These are phyloP conservation scores for Tilletia caries DNA, from an alignment of 1,284 basidiomycete genomes.

Conservation along the genomic window DNA sequence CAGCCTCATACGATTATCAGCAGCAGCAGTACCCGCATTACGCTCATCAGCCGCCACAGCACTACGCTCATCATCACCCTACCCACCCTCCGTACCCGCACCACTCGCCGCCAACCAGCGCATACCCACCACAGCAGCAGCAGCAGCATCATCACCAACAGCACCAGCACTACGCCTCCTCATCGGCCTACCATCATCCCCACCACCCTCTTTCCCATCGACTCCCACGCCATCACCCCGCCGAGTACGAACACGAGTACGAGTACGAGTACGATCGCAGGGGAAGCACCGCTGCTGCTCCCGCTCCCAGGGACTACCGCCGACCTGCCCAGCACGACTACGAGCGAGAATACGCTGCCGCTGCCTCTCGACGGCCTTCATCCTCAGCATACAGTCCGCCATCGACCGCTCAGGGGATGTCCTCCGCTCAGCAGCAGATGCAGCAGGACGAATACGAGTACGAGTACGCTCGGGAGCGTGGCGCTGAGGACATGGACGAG, in stretches of 20 bases:
- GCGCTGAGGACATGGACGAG: neutral
- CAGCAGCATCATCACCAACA: neutral
- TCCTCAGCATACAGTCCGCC: neutral
- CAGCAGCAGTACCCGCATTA: neutral
- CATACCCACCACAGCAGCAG: too few species aligned
- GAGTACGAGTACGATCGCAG: neutral
- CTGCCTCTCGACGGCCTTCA: neutral
- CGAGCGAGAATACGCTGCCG: too few species aligned
- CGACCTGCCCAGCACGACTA: neutral
- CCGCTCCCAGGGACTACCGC: neutral
- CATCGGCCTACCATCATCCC: neutral
- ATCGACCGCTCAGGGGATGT: neutral
- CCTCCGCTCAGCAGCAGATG: neutral
- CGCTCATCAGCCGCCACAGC: neutral
- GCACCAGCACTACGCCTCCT: neutral
- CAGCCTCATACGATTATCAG: neutral
- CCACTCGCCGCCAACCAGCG: neutral
- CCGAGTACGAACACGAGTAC: slow-evolving; percentile 9
- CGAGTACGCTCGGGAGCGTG: neutral
- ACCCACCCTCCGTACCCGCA: neutral
- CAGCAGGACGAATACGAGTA: neutral
- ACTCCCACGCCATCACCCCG: neutral
- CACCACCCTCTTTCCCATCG: neutral
- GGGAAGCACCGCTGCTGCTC: neutral
- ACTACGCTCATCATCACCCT: neutral